Conservation (phyloP, 306 rosid species). For the Gleditsia sinensis region DNA sequence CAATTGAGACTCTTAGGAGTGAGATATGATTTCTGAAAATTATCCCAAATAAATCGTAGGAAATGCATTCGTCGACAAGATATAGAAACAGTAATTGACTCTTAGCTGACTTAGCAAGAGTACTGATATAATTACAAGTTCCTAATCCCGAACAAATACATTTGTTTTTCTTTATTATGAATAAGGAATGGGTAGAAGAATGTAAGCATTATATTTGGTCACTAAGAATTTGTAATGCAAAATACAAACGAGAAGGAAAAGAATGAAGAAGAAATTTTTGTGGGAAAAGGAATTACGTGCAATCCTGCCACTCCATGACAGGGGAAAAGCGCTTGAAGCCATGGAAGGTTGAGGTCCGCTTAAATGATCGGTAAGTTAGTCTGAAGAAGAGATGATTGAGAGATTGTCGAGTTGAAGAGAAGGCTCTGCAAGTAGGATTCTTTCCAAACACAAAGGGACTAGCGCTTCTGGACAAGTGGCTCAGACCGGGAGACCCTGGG, state of each 20-base stretch:
- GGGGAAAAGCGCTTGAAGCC: constrained; percentile 54
- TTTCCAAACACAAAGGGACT: constrained; percentile 28
- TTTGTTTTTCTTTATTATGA: background rate
- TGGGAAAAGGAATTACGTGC: constrained; percentile 57
- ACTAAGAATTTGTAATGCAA: background rate
- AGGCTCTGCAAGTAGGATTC: constrained; percentile 41
- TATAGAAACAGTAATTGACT: background rate
- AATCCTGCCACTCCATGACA: constrained; percentile 97
- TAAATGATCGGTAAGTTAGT: constrained; percentile 37
- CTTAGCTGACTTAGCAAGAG: background rate
- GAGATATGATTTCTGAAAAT: background rate
- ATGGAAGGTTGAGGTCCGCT: constrained; percentile 43
- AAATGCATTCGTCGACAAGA: background rate
- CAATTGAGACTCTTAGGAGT: background rate
- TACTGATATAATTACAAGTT: background rate
- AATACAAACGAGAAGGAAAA: background rate
- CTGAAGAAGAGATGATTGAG: constrained; percentile 42
- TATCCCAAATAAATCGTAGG: background rate
- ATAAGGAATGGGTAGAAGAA: background rate
- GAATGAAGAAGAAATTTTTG: background rate
- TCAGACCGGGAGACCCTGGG: constrained; percentile 24
- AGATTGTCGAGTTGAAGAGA: constrained; percentile 40
- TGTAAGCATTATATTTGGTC: background rate
- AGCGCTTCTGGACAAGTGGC: constrained; percentile 23
- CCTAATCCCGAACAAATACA: background rate